Evolutionary conservation across 2,329 filamentous ascomycete species (phyloP).

Genomic region (Ophiostoma triangulosporum): DNA sequence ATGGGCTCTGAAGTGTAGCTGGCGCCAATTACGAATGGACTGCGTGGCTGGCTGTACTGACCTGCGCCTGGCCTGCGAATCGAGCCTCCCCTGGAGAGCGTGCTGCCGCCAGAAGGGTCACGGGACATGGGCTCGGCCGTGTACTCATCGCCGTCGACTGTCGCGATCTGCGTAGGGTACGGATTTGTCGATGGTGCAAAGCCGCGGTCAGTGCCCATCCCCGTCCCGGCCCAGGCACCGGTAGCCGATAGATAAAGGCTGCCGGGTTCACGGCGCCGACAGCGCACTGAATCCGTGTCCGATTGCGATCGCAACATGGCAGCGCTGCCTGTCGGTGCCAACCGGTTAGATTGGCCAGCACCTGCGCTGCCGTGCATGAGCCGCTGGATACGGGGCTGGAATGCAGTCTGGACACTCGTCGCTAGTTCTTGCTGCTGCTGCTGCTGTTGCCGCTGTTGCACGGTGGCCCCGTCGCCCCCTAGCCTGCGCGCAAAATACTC

Average conservation of each 20-base stretch:
- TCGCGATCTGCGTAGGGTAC: conserved; percentile 1
- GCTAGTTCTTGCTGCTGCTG: neutral
- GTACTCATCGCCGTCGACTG: neutral
- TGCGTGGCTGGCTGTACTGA: neutral
- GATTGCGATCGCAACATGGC: neutral
- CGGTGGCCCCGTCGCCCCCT: neutral
- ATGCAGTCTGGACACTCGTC: neutral
- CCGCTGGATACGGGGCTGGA: neutral
- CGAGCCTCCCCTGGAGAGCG: neutral
- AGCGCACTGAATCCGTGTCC: neutral
- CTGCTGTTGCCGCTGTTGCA: neutral
- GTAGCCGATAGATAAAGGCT: neutral
- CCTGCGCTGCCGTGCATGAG: neutral
- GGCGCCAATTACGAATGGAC: neutral
- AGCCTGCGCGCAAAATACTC: neutral
- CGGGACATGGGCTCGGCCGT: conserved; percentile 15
- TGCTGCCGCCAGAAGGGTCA: conserved; percentile 10
- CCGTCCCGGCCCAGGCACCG: neutral
- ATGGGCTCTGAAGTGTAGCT: neutral
- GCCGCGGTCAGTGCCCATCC: too few species aligned
- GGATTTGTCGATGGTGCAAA: neutral
- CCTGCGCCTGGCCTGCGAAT: neutral
- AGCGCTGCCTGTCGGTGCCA: neutral
- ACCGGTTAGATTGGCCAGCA: neutral
- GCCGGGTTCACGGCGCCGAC: neutral